Percentiles rank a stretch among this genome's conserved stretches.
Conservation (phyloP, 2,329 filamentous ascomycete species). For the Fusarium azukiicola region DNA sequence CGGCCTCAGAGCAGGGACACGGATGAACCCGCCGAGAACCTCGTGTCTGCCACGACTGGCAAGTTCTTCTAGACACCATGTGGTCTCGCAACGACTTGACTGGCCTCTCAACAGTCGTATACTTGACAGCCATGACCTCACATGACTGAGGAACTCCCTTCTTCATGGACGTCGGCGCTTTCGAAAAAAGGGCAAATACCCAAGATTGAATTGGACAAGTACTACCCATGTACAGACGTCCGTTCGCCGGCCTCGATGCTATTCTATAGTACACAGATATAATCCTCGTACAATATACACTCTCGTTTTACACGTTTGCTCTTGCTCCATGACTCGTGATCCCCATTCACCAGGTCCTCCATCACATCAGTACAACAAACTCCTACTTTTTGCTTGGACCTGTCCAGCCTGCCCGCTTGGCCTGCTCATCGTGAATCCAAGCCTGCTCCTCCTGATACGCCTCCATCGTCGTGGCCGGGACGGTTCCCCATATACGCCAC, state of each 20-base stretch:
- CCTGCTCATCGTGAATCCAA: constrained; percentile 59
- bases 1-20: constrained; percentile 56
- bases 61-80: constrained; percentile 73
- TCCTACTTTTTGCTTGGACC: constrained; percentile 30
- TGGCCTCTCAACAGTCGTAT: not conserved
- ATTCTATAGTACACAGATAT: constrained; percentile 56
- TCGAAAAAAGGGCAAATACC: constrained; percentile 29
- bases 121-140: not conserved
- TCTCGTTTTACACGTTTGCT: constrained; percentile 48
- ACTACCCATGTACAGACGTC: constrained; percentile 43
- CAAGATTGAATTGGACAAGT: constrained; percentile 49
- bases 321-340: constrained; percentile 16
- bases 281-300: constrained; percentile 55
- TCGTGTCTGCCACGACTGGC: constrained; percentile 64
- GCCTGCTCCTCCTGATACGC: constrained; percentile 61
- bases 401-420: constrained; percentile 59
- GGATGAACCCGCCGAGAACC: constrained; percentile 51
- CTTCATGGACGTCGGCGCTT: constrained; percentile 5
- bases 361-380: constrained; percentile 25
- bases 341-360: not conserved
- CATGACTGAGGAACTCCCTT: not conserved
- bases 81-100: constrained; percentile 3
- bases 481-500: constrained; percentile 85
- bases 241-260: constrained; percentile 52
- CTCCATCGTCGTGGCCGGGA: constrained; percentile 74